Conservation (phyloP, 2,329 filamentous ascomycete species). For the Xylaria digitata region DNA sequence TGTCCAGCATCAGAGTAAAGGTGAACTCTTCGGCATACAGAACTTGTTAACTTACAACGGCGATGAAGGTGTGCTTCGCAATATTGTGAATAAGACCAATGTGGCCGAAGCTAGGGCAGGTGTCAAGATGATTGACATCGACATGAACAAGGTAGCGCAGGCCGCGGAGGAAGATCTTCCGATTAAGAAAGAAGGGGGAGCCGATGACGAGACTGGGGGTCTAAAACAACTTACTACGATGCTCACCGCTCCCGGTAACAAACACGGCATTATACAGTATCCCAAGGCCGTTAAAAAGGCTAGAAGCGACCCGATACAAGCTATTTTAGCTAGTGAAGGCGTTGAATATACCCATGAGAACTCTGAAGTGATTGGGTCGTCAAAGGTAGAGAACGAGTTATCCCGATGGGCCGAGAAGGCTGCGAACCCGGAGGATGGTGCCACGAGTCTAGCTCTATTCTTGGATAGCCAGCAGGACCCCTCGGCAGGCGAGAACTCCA, state of each 20-base stretch:
- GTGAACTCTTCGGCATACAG: conserved; percentile 90
- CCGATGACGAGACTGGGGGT: conserved; percentile 72
- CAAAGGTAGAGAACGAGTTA: conserved; percentile 88
- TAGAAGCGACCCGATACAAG: conserved; percentile 81
- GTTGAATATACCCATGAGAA: conserved; percentile 98
- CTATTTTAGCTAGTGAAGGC: conserved; percentile 86
- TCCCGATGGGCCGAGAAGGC: conserved; percentile 78
- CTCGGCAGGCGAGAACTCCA: conserved; percentile 42
- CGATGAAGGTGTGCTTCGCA: conserved; percentile 83
- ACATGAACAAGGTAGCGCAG: conserved; percentile 71
- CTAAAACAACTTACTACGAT: conserved; percentile 78
- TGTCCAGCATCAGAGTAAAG: conserved; percentile 88
- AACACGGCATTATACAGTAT: conserved; percentile 52
- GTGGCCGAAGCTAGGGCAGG: conserved; percentile 92
- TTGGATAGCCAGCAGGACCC: conserved; percentile 60
- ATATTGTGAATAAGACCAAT: conserved; percentile 98
- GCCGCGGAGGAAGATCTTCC: conserved; percentile 60
- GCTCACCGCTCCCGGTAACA: conserved; percentile 61
- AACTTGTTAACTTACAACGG: conserved; percentile 89
- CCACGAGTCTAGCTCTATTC: conserved; percentile 68
- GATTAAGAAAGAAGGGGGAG: conserved; percentile 59
- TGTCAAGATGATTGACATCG: conserved; percentile 80
- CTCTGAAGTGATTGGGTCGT: conserved; percentile 91
- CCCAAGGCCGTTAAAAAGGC: conserved; percentile 53
- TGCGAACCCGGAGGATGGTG: conserved; percentile 58